phyloP scores from a whole-genome alignment of 2,329 filamentous ascomycete species.

The Botrytis sinoallii region DNA sequence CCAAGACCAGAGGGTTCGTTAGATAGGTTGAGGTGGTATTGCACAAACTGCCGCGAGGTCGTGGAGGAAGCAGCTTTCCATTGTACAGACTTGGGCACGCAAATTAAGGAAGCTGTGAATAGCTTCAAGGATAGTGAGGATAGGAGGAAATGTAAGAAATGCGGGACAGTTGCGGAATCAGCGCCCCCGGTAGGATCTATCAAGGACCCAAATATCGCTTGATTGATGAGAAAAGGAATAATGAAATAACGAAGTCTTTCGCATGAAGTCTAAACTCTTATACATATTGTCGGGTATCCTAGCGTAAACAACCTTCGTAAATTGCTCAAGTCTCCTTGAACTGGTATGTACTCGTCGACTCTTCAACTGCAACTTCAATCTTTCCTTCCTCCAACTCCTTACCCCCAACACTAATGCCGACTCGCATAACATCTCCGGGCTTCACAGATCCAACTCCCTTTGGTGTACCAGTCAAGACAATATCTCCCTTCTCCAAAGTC shows the following conservation, averaged over 20 bases:
- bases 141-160: slow-evolving; percentile 71
- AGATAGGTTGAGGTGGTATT: slow-evolving; percentile 91
- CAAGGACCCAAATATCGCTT: slow-evolving; percentile 53
- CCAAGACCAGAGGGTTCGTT: slow-evolving; percentile 64
- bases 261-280: neutral
- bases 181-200: slow-evolving; percentile 61
- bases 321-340: slow-evolving; percentile 66
- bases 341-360: slow-evolving; percentile 72
- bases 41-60: slow-evolving; percentile 61
- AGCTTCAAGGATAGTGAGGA: slow-evolving; percentile 68
- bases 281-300: slow-evolving; percentile 13
- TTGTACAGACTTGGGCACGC: slow-evolving; percentile 85
- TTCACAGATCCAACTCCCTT: slow-evolving; percentile 89
- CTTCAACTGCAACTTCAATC: slow-evolving; percentile 80
- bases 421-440: slow-evolving; percentile 82
- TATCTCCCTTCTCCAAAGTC: slow-evolving; percentile 87
- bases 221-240: slow-evolving; percentile 10
- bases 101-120: slow-evolving; percentile 91
- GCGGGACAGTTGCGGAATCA: slow-evolving; percentile 72
- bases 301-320: neutral
- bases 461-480: slow-evolving; percentile 94
- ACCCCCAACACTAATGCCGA: slow-evolving; percentile 74
- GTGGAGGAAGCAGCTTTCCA: slow-evolving; percentile 87
- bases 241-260: neutral
- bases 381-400: slow-evolving; percentile 80